Conservation (phyloP, 208 protist genomes). For the Strigomonas culicis region DNA sequence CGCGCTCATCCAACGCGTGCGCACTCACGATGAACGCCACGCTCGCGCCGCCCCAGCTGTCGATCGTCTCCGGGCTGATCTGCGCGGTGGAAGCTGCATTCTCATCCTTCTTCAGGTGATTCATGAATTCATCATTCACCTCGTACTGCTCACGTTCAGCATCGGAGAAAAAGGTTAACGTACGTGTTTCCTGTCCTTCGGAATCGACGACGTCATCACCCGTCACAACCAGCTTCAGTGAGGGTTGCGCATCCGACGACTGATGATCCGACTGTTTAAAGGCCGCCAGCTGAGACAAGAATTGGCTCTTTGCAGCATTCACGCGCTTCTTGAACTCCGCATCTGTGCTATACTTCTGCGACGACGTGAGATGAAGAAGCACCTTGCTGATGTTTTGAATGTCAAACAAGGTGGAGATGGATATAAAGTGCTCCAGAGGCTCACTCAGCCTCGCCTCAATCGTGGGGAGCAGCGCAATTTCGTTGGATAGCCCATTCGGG, state of each 20-base stretch:
- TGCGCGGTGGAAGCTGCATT: background rate
- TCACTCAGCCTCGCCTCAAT: constrained; percentile 23
- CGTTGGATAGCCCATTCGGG: no score
- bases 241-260: constrained; percentile 15
- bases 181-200: background rate
- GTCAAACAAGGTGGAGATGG: constrained; percentile 29
- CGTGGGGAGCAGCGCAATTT: constrained; percentile 21
- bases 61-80: no score
- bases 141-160: background rate
- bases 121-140: constrained; percentile 16
- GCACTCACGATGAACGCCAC: constrained; percentile 21
- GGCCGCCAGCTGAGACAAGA: constrained; percentile 25
- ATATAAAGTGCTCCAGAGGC: constrained; percentile 18
- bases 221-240: constrained; percentile 3
- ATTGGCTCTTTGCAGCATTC: constrained; percentile 17
- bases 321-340: constrained; percentile 16
- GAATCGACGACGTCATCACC: constrained; percentile 9
- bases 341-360: background rate
- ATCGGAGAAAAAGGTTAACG: background rate
- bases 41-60: constrained; percentile 27
- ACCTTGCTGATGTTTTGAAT: constrained; percentile 42
- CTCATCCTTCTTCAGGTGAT: constrained; percentile 18
- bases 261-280: constrained; percentile 20
- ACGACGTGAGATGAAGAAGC: constrained; percentile 23
- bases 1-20: background rate